A percentile compares a stretch with the other conserved stretches of the same genome.
Conservation (phyloP, 2,329 filamentous ascomycete genomes). For the Microascus cirrosus region DNA sequence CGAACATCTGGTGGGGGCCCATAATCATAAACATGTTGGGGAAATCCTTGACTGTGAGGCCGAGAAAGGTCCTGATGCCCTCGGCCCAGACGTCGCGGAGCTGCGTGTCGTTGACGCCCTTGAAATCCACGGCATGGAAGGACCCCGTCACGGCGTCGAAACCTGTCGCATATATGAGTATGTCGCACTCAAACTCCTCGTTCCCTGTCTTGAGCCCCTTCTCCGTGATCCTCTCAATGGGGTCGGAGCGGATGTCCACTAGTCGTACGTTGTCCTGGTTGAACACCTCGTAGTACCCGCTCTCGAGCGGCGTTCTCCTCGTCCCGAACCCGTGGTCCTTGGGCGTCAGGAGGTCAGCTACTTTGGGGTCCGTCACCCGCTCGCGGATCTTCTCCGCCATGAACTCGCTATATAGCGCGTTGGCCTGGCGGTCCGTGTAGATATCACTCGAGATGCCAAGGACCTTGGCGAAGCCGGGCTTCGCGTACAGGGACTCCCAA, state of each 20-base stretch:
- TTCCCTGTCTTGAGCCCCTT: constrained; percentile 50
- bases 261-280: constrained; percentile 49
- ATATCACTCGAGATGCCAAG: constrained; percentile 11
- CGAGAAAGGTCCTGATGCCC: constrained; percentile 50
- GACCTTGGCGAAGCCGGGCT: constrained; percentile 25
- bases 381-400: constrained; percentile 40
- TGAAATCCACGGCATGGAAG: constrained; percentile 26
- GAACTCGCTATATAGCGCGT: constrained; percentile 22
- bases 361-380: constrained; percentile 39
- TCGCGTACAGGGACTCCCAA: constrained; percentile 19
- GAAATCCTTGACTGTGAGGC: constrained; percentile 51
- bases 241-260: constrained; percentile 36
- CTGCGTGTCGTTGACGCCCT: constrained; percentile 37
- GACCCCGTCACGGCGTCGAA: constrained; percentile 41
- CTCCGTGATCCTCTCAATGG: constrained; percentile 45
- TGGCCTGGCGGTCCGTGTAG: constrained; percentile 14
- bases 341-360: constrained; percentile 45
- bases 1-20: constrained; percentile 51
- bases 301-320: constrained; percentile 49
- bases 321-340: constrained; percentile 55
- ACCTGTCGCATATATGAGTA: constrained; percentile 59
- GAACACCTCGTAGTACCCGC: constrained; percentile 57
- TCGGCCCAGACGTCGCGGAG: constrained; percentile 46
- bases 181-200: constrained; percentile 47
- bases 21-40: constrained; percentile 57